A percentile compares a stretch with the other conserved stretches of the same genome.
Conservation (phyloP, 2,329 filamentous ascomycete genomes). For the Fusarium coicis region DNA sequence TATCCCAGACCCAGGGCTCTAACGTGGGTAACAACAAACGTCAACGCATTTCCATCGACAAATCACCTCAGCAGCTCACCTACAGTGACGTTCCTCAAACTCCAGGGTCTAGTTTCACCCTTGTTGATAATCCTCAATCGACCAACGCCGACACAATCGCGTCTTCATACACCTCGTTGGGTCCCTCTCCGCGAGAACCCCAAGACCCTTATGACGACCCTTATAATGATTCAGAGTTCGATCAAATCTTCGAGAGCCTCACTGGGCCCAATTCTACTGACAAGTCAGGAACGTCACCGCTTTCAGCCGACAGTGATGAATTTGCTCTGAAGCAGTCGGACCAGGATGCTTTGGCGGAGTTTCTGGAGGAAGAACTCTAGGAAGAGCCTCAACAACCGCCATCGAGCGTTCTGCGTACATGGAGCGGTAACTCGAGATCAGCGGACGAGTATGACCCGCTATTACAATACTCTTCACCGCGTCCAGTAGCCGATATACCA, state of each 20-base stretch:
- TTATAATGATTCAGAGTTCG: constrained; percentile 33
- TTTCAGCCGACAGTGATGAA: background rate
- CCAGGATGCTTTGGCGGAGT: constrained; percentile 26
- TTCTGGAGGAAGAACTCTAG: constrained; percentile 13
- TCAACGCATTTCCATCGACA: constrained; percentile 18
- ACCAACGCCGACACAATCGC: constrained; percentile 5
- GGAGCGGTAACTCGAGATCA: constrained; percentile 49
- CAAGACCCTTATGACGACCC: constrained; percentile 16
- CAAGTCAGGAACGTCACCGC: background rate
- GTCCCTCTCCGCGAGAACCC: background rate
- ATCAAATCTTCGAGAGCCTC: constrained; percentile 23
- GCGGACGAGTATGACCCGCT: constrained; percentile 50
- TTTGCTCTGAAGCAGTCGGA: constrained; percentile 20
- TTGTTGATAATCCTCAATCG: constrained; percentile 6
- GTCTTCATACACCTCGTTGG: constrained; percentile 1
- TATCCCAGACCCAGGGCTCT: constrained; percentile 1
- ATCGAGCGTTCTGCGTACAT: constrained; percentile 49
- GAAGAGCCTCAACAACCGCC: constrained; percentile 33
- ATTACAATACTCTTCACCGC: constrained; percentile 50
- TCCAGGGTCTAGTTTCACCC: constrained; percentile 11
- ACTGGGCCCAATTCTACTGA: background rate
- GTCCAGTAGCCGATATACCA: background rate
- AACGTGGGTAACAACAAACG: constrained; percentile 22
- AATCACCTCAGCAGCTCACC: constrained; percentile 3
- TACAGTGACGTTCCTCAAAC: constrained; percentile 11